Evolutionary conservation across 805 yeast species (phyloP), one percentile per base, ranked within the genome.

Genomic region (Dipodascus albidus): DNA sequence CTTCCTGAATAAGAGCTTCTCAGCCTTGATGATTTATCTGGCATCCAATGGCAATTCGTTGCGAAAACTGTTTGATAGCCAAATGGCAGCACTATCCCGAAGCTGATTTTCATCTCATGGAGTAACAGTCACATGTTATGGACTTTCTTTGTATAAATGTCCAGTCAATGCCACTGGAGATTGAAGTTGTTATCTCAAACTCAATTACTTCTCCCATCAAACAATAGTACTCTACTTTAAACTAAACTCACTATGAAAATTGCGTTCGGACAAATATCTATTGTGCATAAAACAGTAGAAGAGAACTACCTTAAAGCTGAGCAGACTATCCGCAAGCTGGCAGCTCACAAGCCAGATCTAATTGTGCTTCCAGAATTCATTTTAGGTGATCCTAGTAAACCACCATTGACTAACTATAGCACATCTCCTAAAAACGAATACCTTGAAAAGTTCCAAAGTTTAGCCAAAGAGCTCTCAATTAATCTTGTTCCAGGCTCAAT

Each of bases 391-490:
- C 52, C 50, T 15, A 23, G 17, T 20, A 15, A 20, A 2, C 51
- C 52, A 3, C 44, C 17, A 38, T 11, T 38, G 20, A 17, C 6
- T 6, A 38, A 38, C 20, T 38, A n/a, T 19, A 38, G 20, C 17
- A n/a, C 44, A 6, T 38, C 44, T 4, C 20, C 9, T 19, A 38
- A 35, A n/a, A 19, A 31, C 3, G 21, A 47, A 14, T 22, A 31
- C 14, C 27, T 21, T 3, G n/a, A 14, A 6, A 50, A 47, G 44
- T 47, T 48, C 19, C 21, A 52, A 50, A 19, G 21, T 9, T 23
- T 52, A n/a, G 54, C 54, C 14, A 52, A 52, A 27, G 54, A 52
- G 33, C 24, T 52, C 48, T 19, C 20, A n/a, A 27, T 52, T 22
- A 52, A 52, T 21, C 8, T 52, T 20, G 54, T 52, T 11, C 52